Evolutionary conservation across 345 rosid species (phyloP).

Genomic region (Kernera saxatilis): DNA sequence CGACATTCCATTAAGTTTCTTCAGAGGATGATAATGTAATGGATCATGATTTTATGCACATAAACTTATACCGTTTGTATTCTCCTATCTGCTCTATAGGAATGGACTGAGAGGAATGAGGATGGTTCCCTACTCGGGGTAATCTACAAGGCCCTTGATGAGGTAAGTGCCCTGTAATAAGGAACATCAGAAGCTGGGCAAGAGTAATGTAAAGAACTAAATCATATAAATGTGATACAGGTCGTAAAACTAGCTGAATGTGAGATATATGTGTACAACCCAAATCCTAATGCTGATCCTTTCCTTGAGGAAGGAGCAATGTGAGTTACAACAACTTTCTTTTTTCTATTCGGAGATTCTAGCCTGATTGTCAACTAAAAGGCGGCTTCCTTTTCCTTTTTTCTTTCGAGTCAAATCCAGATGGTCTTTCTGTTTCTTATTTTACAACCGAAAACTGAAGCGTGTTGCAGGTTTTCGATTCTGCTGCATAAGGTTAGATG

Average conservation of each 20-base stretch:
- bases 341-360: neutral
- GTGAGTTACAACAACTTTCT: constrained; percentile 36
- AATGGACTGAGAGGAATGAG: constrained; percentile 66
- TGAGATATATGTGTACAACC: constrained; percentile 80
- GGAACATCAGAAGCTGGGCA: neutral
- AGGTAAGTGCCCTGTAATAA: constrained; percentile 43
- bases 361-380: neutral
- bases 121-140: constrained; percentile 69
- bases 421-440: constrained; percentile 94
- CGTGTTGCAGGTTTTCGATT: constrained; percentile 79
- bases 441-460: constrained; percentile 88
- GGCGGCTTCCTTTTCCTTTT: neutral
- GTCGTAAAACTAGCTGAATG: constrained; percentile 84
- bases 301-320: constrained; percentile 79
- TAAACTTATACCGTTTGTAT: neutral
- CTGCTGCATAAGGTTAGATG: constrained; percentile 71
- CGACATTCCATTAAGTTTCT: neutral
- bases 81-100: constrained; percentile 36
- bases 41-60: neutral
- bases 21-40: neutral
- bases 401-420: constrained; percentile 34
- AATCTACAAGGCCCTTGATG: constrained; percentile 83
- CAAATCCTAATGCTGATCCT: constrained; percentile 79
- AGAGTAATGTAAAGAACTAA: constrained; percentile 8
- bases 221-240: constrained; percentile 37